These are phyloP conservation scores for Metschnikowia rubicola DNA, from an alignment of 805 yeast genomes.

Conservation along the genomic window DNA sequence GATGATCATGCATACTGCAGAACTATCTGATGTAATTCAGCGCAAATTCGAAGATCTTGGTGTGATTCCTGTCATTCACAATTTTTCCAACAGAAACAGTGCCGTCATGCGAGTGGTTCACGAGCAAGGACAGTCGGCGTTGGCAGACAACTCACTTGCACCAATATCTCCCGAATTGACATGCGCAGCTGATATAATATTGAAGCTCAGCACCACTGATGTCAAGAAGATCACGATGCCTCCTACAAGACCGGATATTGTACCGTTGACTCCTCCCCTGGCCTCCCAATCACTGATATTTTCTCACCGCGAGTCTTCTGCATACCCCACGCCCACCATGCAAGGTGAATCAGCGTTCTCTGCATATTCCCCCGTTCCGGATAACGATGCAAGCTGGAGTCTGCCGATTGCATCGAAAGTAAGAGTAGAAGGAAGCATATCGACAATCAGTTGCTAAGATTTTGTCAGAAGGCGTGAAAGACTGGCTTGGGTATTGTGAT, in stretches of 20 bases:
- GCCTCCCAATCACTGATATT: slow-evolving; percentile 41
- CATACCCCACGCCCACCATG: slow-evolving; percentile 17
- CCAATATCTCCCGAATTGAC: slow-evolving; percentile 12
- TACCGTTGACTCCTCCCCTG: slow-evolving; percentile 40
- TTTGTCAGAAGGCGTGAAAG: no score
- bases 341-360: slow-evolving; percentile 11
- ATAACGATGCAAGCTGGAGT: slow-evolving; percentile 15
- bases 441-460: not conserved
- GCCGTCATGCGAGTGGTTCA: slow-evolving; percentile 11
- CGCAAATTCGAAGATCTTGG: slow-evolving; percentile 52
- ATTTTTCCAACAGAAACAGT: slow-evolving; percentile 21
- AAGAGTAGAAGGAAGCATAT: slow-evolving; percentile 1
- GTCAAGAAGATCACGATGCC: slow-evolving; percentile 2
- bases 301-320: slow-evolving; percentile 20
- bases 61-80: slow-evolving; percentile 46
- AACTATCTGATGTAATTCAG: slow-evolving; percentile 49
- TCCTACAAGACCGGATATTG: slow-evolving; percentile 6
- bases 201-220: slow-evolving; percentile 8
- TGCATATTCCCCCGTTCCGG: slow-evolving; percentile 14
- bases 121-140: slow-evolving; percentile 11
- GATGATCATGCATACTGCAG: slow-evolving; percentile 41
- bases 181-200: slow-evolving; percentile 15
- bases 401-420: slow-evolving; percentile 17
- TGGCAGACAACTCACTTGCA: slow-evolving; percentile 11
- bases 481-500: no score